These are phyloP conservation scores for Fusarium fracticaudum DNA, from an alignment of 2,329 filamentous ascomycete species.

Conservation along the genomic window DNA sequence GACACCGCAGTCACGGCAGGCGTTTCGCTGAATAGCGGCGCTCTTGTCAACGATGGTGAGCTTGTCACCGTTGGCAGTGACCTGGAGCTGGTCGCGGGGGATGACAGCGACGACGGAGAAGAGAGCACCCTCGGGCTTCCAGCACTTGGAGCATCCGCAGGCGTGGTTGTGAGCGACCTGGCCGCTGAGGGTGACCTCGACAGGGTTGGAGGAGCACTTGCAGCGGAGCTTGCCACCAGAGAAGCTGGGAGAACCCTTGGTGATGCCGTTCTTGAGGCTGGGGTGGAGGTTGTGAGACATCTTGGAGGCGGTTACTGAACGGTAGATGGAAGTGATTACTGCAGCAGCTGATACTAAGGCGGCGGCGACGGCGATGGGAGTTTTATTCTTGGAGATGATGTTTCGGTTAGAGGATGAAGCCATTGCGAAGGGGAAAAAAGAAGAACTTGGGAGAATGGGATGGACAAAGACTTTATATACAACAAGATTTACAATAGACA, in stretches of 20 bases:
- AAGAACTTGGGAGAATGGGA: neutral
- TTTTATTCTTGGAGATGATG: slow-evolving; percentile 30
- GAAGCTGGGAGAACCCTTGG: slow-evolving; percentile 63
- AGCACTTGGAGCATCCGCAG: slow-evolving; percentile 78
- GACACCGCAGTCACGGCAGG: slow-evolving; percentile 68
- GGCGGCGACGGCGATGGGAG: slow-evolving; percentile 31
- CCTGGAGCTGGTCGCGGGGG: slow-evolving; percentile 61
- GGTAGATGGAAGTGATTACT: slow-evolving; percentile 34
- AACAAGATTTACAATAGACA: neutral
- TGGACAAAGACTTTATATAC: slow-evolving; percentile 12
- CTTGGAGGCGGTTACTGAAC: slow-evolving; percentile 12
- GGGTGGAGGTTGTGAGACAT: slow-evolving; percentile 62
- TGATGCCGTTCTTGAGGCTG: slow-evolving; percentile 68
- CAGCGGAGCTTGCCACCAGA: slow-evolving; percentile 70
- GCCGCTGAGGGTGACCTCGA: slow-evolving; percentile 65
- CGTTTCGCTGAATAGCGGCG: slow-evolving; percentile 69
- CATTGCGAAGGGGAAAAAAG: slow-evolving; percentile 8
- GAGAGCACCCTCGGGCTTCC: slow-evolving; percentile 71
- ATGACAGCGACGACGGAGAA: slow-evolving; percentile 73
- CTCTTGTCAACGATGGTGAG: slow-evolving; percentile 63
- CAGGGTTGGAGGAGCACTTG: slow-evolving; percentile 64
- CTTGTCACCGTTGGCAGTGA: slow-evolving; percentile 68
- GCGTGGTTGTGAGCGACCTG: slow-evolving; percentile 76
- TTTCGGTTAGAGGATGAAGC: slow-evolving; percentile 24
- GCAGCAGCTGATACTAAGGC: slow-evolving; percentile 38